Conservation (phyloP, 1,284 basidiomycete genomes). For the Puccinia triticina region DNA sequence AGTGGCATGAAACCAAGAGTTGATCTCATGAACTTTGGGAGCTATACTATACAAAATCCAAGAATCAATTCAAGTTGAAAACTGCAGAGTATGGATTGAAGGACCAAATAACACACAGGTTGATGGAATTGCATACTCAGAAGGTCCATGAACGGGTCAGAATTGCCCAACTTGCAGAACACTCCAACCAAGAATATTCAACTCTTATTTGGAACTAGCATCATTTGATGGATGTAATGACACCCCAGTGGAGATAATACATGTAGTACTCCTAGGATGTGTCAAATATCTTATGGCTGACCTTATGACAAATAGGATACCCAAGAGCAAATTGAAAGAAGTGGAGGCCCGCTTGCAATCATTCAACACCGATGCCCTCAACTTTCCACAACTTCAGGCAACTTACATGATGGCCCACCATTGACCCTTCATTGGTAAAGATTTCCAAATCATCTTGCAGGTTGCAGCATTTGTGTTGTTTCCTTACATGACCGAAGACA, state of each 20-base stretch:
- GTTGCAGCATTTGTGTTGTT: conserved; percentile 61
- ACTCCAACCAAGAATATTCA: neutral
- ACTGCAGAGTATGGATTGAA: neutral
- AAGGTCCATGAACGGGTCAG: neutral
- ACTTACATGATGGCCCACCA: conserved; percentile 59
- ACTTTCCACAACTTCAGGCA: conserved; percentile 55
- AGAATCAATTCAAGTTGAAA: neutral
- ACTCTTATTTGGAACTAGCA: neutral
- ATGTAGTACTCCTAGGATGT: neutral
- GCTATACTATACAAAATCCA: neutral
- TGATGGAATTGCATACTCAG: neutral
- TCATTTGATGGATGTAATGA: conserved; percentile 15
- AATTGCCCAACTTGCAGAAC: neutral
- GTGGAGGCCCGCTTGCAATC: neutral
- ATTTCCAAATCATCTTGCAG: conserved; percentile 61
- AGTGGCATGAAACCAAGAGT: neutral
- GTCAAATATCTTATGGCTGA: neutral
- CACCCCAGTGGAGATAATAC: conserved; percentile 8
- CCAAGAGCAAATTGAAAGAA: neutral
- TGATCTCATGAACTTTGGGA: neutral
- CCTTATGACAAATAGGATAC: neutral
- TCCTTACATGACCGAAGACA: conserved; percentile 55
- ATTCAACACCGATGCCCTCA: conserved; percentile 57
- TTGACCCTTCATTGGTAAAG: conserved; percentile 60
- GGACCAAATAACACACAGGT: neutral